Evolutionary conservation across 192 early-diverging fungal genomes (phyloP), one percentile per base, ranked within the genome.

Genomic region (Entophlyctis helioformis): DNA sequence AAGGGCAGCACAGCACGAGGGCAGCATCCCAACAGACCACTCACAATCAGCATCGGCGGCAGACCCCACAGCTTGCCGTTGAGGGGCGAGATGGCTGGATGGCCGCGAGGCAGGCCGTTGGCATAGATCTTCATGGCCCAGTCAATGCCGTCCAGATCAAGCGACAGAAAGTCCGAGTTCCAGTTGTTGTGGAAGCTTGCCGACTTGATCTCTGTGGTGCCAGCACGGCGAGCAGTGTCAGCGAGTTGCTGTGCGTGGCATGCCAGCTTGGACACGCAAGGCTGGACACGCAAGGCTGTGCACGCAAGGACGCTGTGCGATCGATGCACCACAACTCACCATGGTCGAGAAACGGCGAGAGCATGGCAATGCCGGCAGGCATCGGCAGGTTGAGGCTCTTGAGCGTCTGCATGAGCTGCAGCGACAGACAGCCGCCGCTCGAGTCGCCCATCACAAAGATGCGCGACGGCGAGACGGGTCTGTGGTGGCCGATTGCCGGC

Each of bases 291-390:
- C n/a, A n/a, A n/a, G n/a, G n/a, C n/a, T n/a, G n/a, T n/a, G n/a
- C n/a, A n/a, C n/a, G n/a, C n/a, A n/a, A n/a, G n/a, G n/a, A n/a
- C n/a, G n/a, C n/a, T n/a, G n/a, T n/a, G n/a, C n/a, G n/a, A n/a
- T n/a, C n/a, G n/a, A n/a, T n/a, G n/a, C n/a, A n/a, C n/a, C n/a
- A n/a, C n/a, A n/a, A n/a, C n/a, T n/a, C 32, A 41, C 51, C 33
- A 42, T 54, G 51, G 32, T 63, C 55, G 21, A 58, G 39, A 31
- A 57, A 83, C 15, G 81, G 81, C 25, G 78, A 81, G 22, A 74
- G 38, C 10, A 63, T 50, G 33, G 83, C 64, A 0, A 64, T 54
- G 1, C 72, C 79, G 3, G 56, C 64, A 7, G 78, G 71, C 27
- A 67, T 44, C 7, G 69, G 72, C 20, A 83, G 42, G 1, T 65